These are phyloP conservation scores for Cercospora sojina DNA, from an alignment of 2,329 filamentous ascomycete genomes.

Conservation along the genomic window DNA sequence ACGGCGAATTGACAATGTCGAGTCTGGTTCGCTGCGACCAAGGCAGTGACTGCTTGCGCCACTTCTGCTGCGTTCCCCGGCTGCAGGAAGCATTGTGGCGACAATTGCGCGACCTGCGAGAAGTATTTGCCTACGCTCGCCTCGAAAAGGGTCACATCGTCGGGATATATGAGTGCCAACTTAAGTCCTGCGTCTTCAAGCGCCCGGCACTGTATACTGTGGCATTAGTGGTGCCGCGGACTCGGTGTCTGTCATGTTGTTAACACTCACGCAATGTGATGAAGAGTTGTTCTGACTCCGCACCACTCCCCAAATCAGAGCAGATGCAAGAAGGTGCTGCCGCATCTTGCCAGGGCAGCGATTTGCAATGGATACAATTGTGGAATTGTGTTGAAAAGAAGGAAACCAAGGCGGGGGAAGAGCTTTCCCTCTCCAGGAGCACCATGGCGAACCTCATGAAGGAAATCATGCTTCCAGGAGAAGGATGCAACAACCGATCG, in stretches of 20 bases:
- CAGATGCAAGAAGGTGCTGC: background rate
- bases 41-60: conserved; percentile 9
- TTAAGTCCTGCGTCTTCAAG: conserved; percentile 9
- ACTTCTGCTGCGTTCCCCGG: conserved; percentile 15
- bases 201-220: conserved; percentile 2
- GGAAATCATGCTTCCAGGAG: background rate
- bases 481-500: background rate
- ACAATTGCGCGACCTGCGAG: conserved; percentile 16
- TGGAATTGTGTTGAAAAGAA: background rate
- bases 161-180: background rate
- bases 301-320: background rate
- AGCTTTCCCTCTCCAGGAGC: background rate
- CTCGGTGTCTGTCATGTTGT: background rate
- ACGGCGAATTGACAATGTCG: conserved; percentile 25
- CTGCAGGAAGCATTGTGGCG: conserved; percentile 19
- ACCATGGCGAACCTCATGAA: background rate
- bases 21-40: conserved; percentile 23
- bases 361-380: background rate
- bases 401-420: background rate
- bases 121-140: conserved; percentile 19
- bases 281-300: background rate
- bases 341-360: background rate
- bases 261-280: background rate
- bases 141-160: conserved; percentile 4
- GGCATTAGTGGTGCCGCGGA: background rate